These are phyloP conservation scores for Trichosporon sp. DNA, from an alignment of 1,284 basidiomycete genomes.

Conservation along the genomic window DNA sequence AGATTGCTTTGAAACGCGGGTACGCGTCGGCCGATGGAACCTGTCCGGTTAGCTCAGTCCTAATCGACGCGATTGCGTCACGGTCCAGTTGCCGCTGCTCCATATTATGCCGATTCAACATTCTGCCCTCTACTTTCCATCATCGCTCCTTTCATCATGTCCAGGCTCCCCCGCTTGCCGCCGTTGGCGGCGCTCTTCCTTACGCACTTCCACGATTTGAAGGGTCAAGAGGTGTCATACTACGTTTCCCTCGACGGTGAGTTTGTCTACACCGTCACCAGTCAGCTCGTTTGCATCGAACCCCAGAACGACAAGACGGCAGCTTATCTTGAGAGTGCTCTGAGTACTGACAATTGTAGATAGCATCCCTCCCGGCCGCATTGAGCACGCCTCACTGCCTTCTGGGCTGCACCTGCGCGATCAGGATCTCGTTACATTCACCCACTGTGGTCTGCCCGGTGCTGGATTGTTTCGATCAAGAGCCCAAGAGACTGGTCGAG, in stretches of 20 bases:
- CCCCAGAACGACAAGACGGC: no score
- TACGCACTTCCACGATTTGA: conserved; percentile 53
- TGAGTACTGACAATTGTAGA: conserved; percentile 18
- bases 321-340: no score
- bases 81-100: not conserved
- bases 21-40: conserved; percentile 14
- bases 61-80: conserved; percentile 4
- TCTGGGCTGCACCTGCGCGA: conserved; percentile 47
- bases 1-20: not conserved
- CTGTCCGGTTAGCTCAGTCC: not conserved
- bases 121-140: not conserved
- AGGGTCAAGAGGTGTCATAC: conserved; percentile 47
- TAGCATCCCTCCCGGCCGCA: conserved; percentile 34
- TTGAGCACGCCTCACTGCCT: conserved; percentile 49
- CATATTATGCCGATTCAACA: conserved; percentile 2
- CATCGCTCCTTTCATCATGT: not conserved
- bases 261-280: not conserved
- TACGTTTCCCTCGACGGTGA: conserved; percentile 43
- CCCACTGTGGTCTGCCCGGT: conserved; percentile 38
- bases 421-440: conserved; percentile 44
- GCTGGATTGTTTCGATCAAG: conserved; percentile 46
- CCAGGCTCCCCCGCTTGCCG: conserved; percentile 34
- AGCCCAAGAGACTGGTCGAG: conserved; percentile 36
- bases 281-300: no score
- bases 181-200: conserved; percentile 50